Evolutionary conservation across 148 eudicot genomes (phyloP).

Genomic region (Amaranthus cruentus): DNA sequence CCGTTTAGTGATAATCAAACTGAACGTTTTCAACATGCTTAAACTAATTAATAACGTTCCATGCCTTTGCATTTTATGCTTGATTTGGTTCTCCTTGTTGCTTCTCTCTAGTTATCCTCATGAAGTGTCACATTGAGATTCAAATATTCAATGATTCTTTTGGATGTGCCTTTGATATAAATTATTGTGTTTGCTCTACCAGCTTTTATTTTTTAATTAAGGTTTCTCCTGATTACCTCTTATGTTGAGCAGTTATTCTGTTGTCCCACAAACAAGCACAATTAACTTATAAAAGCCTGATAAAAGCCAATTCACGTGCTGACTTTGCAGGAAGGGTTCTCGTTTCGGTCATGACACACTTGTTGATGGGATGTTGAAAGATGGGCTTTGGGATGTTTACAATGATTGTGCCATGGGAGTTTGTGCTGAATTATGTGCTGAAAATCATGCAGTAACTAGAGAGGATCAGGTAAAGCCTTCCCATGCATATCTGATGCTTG

Average conservation of each 20-base stretch:
- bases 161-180: too few species aligned
- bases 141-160: too few species aligned
- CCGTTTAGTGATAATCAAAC: too few species aligned
- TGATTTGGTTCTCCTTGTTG: too few species aligned
- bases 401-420: constrained; percentile 91
- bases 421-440: constrained; percentile 95
- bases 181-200: too few species aligned
- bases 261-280: neutral
- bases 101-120: too few species aligned
- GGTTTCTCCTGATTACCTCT: too few species aligned
- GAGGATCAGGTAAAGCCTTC: constrained; percentile 57
- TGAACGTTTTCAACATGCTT: too few species aligned
- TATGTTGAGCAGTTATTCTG: neutral
- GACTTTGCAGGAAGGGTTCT: constrained; percentile 55
- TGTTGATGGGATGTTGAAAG: constrained; percentile 97
- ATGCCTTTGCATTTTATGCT: too few species aligned
- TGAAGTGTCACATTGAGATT: too few species aligned
- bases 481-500: neutral
- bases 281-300: neutral
- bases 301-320: neutral
- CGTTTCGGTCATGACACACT: constrained; percentile 94
- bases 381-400: constrained; percentile 95
- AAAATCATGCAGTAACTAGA: constrained; percentile 68
- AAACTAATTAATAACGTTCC: too few species aligned
- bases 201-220: too few species aligned